A percentile compares a stretch with the other conserved stretches of the same genome.
phyloP scores from a whole-genome alignment of 805 yeast species.

The Candida arabinofermentans region DNA sequence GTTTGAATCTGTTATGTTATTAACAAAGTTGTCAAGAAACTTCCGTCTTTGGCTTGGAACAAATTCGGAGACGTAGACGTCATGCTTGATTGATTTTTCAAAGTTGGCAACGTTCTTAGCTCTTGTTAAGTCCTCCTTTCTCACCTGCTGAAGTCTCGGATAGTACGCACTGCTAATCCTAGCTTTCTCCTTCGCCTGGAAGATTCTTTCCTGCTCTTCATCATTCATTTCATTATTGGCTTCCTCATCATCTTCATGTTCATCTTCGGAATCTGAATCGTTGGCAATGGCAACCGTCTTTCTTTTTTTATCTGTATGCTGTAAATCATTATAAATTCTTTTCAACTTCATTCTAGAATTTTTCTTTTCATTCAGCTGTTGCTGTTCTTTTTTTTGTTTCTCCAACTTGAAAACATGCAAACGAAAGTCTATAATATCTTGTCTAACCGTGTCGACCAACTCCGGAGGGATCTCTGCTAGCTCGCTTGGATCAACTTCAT shows the following conservation, averaged over 20 bases:
- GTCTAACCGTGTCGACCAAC: conserved; percentile 46
- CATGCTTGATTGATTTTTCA: conserved; percentile 26
- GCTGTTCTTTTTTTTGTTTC: conserved; percentile 45
- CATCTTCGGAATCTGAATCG: conserved; percentile 17
- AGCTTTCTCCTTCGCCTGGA: conserved; percentile 19
- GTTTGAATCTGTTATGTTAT: conserved; percentile 13
- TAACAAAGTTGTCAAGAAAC: conserved; percentile 29
- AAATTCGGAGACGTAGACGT: conserved; percentile 14
- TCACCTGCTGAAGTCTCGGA: conserved; percentile 14
- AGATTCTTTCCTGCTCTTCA: conserved; percentile 17
- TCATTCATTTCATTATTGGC: conserved; percentile 20
- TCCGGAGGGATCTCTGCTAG: conserved; percentile 53
- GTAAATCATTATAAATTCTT: conserved; percentile 32
- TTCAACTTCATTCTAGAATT: conserved; percentile 46
- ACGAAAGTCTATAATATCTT: conserved; percentile 53
- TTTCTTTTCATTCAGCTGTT: conserved; percentile 43
- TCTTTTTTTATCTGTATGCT: conserved; percentile 15
- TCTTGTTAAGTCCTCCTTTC: conserved; percentile 24
- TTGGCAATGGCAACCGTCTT: conserved; percentile 18
- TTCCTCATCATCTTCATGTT: conserved; percentile 31
- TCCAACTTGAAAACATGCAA: conserved; percentile 51
- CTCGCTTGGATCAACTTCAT: conserved; percentile 55
- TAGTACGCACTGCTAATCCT: conserved; percentile 14
- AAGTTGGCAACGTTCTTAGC: conserved; percentile 34
- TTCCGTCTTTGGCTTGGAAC: conserved; percentile 20